These are phyloP conservation scores for Allantophomopsis lycopodina DNA, from an alignment of 2,329 filamentous ascomycete genomes.

Conservation along the genomic window DNA sequence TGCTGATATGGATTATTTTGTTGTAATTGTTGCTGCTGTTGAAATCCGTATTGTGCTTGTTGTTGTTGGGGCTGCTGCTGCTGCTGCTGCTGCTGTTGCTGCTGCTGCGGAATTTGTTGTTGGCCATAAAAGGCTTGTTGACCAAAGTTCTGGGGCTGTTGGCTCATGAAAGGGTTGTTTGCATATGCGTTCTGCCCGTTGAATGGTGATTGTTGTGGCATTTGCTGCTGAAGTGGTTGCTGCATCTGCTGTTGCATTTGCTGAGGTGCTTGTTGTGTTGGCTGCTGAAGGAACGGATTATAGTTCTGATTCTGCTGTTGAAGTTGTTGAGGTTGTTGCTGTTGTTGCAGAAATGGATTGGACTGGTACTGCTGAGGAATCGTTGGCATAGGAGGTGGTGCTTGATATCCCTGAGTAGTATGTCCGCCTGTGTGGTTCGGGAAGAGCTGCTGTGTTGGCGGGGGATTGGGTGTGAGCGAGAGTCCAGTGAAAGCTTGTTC, in stretches of 20 bases:
- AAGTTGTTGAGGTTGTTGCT: slow-evolving; percentile 1
- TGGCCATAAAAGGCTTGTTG: slow-evolving; percentile 7
- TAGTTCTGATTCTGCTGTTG: slow-evolving; percentile 3
- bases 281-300: slow-evolving; percentile 17
- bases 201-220: slow-evolving; percentile 18
- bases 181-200: slow-evolving; percentile 4
- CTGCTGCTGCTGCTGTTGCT: slow-evolving; percentile 10
- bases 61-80: slow-evolving; percentile 10
- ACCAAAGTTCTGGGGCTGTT: neutral
- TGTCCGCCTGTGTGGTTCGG: slow-evolving; percentile 61
- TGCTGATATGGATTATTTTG: slow-evolving; percentile 10
- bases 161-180: neutral
- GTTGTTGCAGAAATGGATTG: slow-evolving; percentile 8
- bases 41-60: slow-evolving; percentile 5
- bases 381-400: slow-evolving; percentile 16
- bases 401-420: slow-evolving; percentile 18
- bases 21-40: slow-evolving; percentile 21
- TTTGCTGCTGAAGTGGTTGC: slow-evolving; percentile 9
- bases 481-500: slow-evolving; percentile 62
- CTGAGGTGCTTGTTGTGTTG: slow-evolving; percentile 7
- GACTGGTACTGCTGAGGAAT: slow-evolving; percentile 15
- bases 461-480: slow-evolving; percentile 36
- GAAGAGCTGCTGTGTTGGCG: slow-evolving; percentile 43
- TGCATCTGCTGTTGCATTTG: slow-evolving; percentile 1
- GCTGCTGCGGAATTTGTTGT: no score